A percentile compares a stretch with the other conserved stretches of the same genome.
These are phyloP conservation scores for Scytalidium sp. DNA, from an alignment of 2,329 filamentous ascomycete species.

Conservation along the genomic window DNA sequence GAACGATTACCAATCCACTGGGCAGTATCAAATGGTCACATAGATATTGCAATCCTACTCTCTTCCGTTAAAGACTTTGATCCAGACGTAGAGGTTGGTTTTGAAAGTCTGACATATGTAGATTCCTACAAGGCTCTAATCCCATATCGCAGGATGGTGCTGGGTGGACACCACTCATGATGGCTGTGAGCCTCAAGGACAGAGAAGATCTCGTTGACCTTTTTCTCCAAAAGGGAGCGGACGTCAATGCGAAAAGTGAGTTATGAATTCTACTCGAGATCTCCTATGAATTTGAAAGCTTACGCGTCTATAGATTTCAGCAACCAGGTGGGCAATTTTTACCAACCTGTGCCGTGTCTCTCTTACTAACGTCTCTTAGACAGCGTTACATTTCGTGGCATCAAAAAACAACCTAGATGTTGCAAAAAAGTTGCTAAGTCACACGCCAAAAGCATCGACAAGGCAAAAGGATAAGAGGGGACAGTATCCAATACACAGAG, in stretches of 20 bases:
- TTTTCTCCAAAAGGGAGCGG: slow-evolving; percentile 66
- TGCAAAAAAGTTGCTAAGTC: slow-evolving; percentile 71
- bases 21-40: slow-evolving; percentile 81
- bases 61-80: slow-evolving; percentile 73
- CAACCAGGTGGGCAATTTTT: slow-evolving; percentile 51
- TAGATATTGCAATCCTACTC: slow-evolving; percentile 71
- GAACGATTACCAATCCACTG: slow-evolving; percentile 91
- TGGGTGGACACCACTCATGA: slow-evolving; percentile 85
- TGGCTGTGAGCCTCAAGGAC: slow-evolving; percentile 72
- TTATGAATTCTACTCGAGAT: not conserved
- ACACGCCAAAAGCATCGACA: slow-evolving; percentile 68
- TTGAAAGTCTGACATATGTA: not conserved
- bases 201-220: slow-evolving; percentile 66
- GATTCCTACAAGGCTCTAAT: not conserved
- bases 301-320: slow-evolving; percentile 50
- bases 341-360: not conserved
- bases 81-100: slow-evolving; percentile 69
- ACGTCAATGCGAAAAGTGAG: slow-evolving; percentile 70
- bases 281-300: not conserved
- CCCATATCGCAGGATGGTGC: slow-evolving; percentile 57
- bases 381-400: slow-evolving; percentile 84
- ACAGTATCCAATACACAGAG: slow-evolving; percentile 89
- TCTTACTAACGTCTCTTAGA: slow-evolving; percentile 52
- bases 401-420: slow-evolving; percentile 86
- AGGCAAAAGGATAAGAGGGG: slow-evolving; percentile 80